A percentile compares a stretch with the other conserved stretches of the same genome.
phyloP scores from a whole-genome alignment of 2,329 filamentous ascomycete species.

The Myriosclerotinia duriaeana region DNA sequence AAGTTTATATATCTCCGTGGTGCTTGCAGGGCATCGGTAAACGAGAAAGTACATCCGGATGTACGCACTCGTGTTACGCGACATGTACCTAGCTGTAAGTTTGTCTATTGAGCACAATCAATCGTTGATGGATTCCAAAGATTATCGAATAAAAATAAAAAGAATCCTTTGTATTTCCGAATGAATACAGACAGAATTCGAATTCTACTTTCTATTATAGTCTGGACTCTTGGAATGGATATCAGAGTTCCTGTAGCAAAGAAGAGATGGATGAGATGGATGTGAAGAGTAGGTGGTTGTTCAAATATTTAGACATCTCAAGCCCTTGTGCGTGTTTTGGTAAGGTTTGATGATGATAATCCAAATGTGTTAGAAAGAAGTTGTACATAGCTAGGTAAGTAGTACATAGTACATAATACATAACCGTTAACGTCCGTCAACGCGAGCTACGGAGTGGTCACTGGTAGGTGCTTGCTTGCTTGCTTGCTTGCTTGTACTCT shows the following conservation, averaged over 20 bases:
- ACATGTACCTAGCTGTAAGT: slow-evolving; percentile 12
- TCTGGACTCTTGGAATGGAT: neutral
- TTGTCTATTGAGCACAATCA: neutral
- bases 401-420: too few relatives aligned
- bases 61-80: slow-evolving; percentile 21
- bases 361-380: neutral
- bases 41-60: slow-evolving; percentile 4
- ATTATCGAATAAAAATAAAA: neutral
- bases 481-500: neutral
- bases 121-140: neutral
- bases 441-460: too few relatives aligned
- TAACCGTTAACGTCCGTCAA: too few relatives aligned
- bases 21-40: slow-evolving; percentile 11
- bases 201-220: neutral
- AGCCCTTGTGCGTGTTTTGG: neutral
- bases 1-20: slow-evolving; percentile 2
- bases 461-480: too few relatives aligned
- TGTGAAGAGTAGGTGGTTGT: neutral
- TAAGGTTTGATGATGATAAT: neutral
- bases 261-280: neutral
- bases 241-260: slow-evolving; percentile 6
- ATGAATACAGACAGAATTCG: neutral
- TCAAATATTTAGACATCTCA: neutral
- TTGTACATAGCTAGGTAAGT: too few relatives aligned
- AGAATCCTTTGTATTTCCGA: neutral